Conservation (phyloP, 345 rosid genomes). For the Syzygium aqueum region DNA sequence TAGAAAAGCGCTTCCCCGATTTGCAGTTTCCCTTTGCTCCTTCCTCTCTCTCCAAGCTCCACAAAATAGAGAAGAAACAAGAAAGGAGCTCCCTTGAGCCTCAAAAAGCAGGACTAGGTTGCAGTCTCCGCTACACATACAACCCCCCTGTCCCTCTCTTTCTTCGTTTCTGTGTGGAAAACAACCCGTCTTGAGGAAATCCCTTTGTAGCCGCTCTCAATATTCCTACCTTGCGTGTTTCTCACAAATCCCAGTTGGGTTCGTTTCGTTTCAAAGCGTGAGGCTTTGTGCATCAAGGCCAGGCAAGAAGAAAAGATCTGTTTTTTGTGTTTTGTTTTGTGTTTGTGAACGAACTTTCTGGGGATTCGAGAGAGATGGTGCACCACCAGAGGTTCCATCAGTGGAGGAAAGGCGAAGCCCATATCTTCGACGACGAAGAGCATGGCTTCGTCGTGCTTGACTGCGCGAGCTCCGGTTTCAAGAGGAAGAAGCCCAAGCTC, state of each 20-base stretch:
- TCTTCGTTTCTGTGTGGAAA: no score
- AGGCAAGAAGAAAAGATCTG: not conserved
- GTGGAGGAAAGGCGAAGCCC: slow-evolving; percentile 17
- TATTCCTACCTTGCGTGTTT: not conserved
- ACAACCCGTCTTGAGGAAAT: not conserved
- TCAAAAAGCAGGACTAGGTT: not conserved
- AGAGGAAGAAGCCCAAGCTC: slow-evolving; percentile 52
- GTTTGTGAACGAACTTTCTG: not conserved
- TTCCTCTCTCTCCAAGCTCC: not conserved
- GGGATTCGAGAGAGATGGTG: slow-evolving; percentile 17
- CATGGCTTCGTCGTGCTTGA: slow-evolving; percentile 17
- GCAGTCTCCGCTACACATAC: not conserved
- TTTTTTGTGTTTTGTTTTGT: not conserved
- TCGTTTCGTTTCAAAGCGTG: not conserved
- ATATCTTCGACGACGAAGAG: slow-evolving; percentile 13
- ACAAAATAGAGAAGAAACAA: not conserved
- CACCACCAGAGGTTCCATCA: slow-evolving; percentile 15
- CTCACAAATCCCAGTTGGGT: not conserved
- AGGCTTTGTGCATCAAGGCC: not conserved
- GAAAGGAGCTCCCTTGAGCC: not conserved
- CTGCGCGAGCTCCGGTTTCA: slow-evolving; percentile 22
- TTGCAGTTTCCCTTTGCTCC: not conserved
- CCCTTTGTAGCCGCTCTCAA: not conserved
- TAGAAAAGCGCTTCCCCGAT: not conserved
- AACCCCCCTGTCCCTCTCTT: not conserved